Evolutionary conservation across 176 grass and related monocot genomes (phyloP), one percentile per base, ranked within the genome.

Genomic region (Triticum monococcum): DNA sequence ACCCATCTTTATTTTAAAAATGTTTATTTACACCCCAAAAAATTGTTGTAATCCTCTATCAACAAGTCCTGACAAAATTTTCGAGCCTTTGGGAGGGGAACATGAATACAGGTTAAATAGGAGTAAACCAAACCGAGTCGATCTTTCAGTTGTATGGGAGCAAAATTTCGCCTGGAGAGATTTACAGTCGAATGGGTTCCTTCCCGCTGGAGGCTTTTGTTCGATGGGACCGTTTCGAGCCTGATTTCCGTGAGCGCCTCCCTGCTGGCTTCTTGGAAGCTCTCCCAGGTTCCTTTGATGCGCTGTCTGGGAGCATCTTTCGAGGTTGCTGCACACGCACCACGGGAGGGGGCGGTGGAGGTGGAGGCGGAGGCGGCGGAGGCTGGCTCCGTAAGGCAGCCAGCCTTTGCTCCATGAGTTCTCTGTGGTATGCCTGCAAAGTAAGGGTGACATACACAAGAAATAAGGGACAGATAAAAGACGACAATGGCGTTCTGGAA

Each of bases 341-440:
- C 33, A 45, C n/a, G 10, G 93, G 83, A 69, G 88, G 86, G 6
- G 54, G 83, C 4, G 71, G 91, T 5, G 93, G 83, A 32, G 80
- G 86, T 4, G 12, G 41, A 10, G 40, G 41, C 12, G 43, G 43
- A 46, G 43, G 43, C 43, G 71, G 91, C 7, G 93, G 80, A 26
- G 80, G 86, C 38, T 63, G 91, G 52, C 59, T 89, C 70, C 76
- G 86, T 28, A 92, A 80, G 33, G 83, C 64, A 30, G 84, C 85
- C 62, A 84, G 75, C 80, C 88, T 87, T 88, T 95, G 91, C 78
- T 94, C 90, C 82, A 90, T 85, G 75, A 98, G 84, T 10, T 95
- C 93, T 86, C 93, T 93, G 81, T 98, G 96, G 71, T 98, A 98
- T 22, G 91, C 79, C 96, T 98, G 90, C 56, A 79, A 80, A 80